Evolutionary conservation across 2,329 filamentous ascomycete genomes (phyloP).

Genomic region (Pseudonectria buxi): DNA sequence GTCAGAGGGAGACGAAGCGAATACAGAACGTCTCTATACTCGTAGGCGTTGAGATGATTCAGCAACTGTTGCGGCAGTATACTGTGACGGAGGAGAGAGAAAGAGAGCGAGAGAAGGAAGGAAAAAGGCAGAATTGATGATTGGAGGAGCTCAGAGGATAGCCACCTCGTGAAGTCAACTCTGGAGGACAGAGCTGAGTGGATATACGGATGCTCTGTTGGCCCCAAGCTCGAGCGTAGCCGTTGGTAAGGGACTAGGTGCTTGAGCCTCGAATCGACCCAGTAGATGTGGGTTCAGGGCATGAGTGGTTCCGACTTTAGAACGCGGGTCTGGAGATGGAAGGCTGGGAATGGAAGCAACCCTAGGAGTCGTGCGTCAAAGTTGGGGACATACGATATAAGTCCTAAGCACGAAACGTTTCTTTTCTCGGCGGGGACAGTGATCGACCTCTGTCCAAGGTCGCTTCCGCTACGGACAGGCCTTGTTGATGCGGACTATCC

Average conservation of each 20-base stretch:
- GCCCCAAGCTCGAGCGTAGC: no score
- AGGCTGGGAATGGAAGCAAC: slow-evolving; percentile 2
- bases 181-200: no score
- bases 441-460: slow-evolving; percentile 8
- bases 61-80: no score
- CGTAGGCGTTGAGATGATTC: no score
- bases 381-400: slow-evolving; percentile 20
- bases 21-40: no score
- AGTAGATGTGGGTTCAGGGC: not conserved
- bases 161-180: no score
- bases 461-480: slow-evolving; percentile 15
- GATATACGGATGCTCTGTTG: no score
- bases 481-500: slow-evolving; percentile 18
- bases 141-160: no score
- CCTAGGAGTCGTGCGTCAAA: slow-evolving; percentile 8
- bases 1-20: no score
- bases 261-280: not conserved
- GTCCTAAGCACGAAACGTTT: slow-evolving; percentile 13
- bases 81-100: no score
- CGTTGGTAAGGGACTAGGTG: not conserved
- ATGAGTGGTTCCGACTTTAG: not conserved
- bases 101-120: no score
- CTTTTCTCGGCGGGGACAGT: slow-evolving; percentile 11
- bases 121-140: no score
- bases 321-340: slow-evolving; percentile 4